Evolutionary conservation across 805 yeast genomes (phyloP).

Genomic region (Candida sanyiensis): DNA sequence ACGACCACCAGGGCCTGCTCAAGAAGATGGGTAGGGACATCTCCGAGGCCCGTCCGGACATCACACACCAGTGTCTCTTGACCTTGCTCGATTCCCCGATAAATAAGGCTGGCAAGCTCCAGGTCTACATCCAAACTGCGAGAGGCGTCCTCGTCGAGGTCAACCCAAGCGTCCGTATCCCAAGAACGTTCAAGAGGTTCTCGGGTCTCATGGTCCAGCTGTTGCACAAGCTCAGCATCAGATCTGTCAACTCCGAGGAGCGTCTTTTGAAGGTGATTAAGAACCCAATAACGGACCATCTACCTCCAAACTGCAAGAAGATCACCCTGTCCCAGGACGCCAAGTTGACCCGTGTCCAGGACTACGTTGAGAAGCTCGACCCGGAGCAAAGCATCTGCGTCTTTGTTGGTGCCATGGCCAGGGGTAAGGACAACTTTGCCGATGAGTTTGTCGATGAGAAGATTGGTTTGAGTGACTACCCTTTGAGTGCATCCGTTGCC

Average conservation of each 20-base stretch:
- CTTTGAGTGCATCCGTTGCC: constrained; percentile 95
- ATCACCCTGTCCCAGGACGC: constrained; percentile 92
- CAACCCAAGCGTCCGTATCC: constrained; percentile 93
- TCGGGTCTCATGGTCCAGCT: constrained; percentile 97
- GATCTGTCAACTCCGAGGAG: constrained; percentile 94
- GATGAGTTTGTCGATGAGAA: constrained; percentile 96
- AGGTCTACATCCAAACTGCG: constrained; percentile 94
- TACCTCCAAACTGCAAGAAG: constrained; percentile 93
- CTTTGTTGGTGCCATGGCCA: constrained; percentile 98
- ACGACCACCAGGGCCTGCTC: constrained; percentile 93
- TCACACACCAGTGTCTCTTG: constrained; percentile 94
- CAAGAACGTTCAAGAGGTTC: constrained; percentile 96
- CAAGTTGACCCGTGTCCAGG: constrained; percentile 79
- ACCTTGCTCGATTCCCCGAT: constrained; percentile 96
- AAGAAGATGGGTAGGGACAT: constrained; percentile 96
- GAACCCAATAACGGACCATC: constrained; percentile 94
- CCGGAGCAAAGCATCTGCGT: constrained; percentile 94
- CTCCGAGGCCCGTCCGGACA: constrained; percentile 98
- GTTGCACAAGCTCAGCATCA: constrained; percentile 83
- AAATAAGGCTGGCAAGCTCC: constrained; percentile 94
- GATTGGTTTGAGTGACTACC: constrained; percentile 91
- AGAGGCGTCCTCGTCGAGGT: constrained; percentile 93
- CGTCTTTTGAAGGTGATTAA: constrained; percentile 89
- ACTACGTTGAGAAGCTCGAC: constrained; percentile 73
- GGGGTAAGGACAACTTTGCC: constrained; percentile 96